These are phyloP conservation scores for Aspergillus brasiliensis DNA, from an alignment of 2,329 filamentous ascomycete genomes.

Conservation along the genomic window DNA sequence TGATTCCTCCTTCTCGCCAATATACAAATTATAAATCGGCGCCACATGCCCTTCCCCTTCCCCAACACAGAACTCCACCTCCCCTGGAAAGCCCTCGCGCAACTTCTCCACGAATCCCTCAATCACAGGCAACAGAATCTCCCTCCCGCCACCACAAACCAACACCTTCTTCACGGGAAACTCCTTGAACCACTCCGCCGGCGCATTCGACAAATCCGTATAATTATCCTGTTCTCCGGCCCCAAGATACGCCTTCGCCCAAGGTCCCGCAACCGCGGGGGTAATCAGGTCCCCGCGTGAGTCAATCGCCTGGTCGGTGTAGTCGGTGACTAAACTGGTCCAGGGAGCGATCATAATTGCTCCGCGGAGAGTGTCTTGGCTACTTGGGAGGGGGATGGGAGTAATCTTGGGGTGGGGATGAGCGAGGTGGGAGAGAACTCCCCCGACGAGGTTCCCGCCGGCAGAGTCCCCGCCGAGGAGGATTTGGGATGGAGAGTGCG, in stretches of 20 bases:
- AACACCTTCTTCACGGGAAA: constrained; percentile 54
- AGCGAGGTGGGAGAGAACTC: constrained; percentile 43
- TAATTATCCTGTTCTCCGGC: constrained; percentile 50
- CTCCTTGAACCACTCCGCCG: constrained; percentile 56
- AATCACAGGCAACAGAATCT: constrained; percentile 61
- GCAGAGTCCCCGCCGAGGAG: constrained; percentile 50
- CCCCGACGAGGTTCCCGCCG: constrained; percentile 45
- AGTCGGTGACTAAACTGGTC: constrained; percentile 54
- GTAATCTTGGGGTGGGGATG: constrained; percentile 60
- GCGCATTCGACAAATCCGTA: constrained; percentile 54
- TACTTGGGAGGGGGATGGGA: constrained; percentile 40
- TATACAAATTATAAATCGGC: constrained; percentile 43
- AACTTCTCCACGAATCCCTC: constrained; percentile 53
- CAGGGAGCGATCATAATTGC: constrained; percentile 61
- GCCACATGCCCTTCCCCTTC: constrained; percentile 45
- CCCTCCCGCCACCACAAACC: constrained; percentile 57
- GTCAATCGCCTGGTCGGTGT: constrained; percentile 49
- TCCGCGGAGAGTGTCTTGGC: constrained; percentile 51
- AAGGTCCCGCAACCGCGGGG: constrained; percentile 43
- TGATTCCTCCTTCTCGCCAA: constrained; percentile 40
- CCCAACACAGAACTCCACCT: constrained; percentile 40
- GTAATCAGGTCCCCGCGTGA: constrained; percentile 55
- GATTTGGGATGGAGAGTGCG: constrained; percentile 37
- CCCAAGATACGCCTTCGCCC: constrained; percentile 54
- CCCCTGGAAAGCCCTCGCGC: constrained; percentile 31